Evolutionary conservation across 305 asterid genomes (phyloP), one percentile per base, ranked within the genome.

Genomic region (Fraxinus ornus): DNA sequence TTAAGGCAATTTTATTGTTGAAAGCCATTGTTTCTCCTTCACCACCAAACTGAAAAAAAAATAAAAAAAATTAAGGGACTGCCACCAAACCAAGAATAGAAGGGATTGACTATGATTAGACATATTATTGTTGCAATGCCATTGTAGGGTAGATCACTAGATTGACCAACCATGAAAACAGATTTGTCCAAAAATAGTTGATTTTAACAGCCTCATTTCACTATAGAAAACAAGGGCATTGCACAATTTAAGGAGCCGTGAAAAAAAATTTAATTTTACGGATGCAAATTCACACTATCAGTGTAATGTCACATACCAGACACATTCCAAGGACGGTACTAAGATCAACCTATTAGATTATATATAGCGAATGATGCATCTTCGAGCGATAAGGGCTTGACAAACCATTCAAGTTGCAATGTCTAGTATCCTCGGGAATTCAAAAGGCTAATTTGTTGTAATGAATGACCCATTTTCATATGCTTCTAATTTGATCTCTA

Each of bases 11-110:
- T 60, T 44, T 39, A 41, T 32, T 32, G 64, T 19, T 32, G 75
- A 70, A 37, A 41, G 80, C 77, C 83, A 83, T 83, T 79, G 24
- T 79, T 73, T 83, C 73, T 78, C 37, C 66, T 72, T 71, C 49
- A 72, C 26, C 77, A 17, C 77, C 49, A 72, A 22, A 22, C 35
- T 3, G 33, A 37, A 0, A 1, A 37, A 5, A 36, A n/a, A n/a
- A n/a, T n/a, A 35, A 60, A 57, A 19, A 60, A 21, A 60, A 1
- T 21, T 17, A 60, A 17, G 8, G 7, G 22, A 60, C 71, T 60
- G 70, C 70, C 70, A 60, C 70, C 70, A 21, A 60, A 60, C 70
- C 30, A 62, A 24, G 9, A 62, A 62, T 13, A 22, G 17, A 21
- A 64, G 17, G 72, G 13, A 9, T 7, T 22, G 6, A 64, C 17